Evolutionary conservation across 1,284 basidiomycete species (phyloP).

Genomic region (Cutaneotrichosporon arboriforme): DNA sequence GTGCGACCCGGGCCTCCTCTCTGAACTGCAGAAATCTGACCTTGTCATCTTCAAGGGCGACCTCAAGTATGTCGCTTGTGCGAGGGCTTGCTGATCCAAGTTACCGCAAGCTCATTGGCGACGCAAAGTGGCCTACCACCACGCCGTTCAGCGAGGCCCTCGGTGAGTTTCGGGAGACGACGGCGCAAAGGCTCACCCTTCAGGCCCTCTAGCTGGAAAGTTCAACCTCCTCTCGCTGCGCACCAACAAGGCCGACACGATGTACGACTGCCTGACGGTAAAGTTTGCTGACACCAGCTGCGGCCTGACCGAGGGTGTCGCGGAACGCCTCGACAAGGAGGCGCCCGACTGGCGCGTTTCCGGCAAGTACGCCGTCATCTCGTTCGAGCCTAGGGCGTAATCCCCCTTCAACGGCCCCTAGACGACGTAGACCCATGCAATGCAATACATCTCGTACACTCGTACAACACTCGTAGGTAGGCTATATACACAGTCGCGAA

Average conservation of each 20-base stretch:
- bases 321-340: constrained; percentile 33
- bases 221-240: constrained; percentile 79
- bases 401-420: too few species aligned
- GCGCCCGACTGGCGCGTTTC: constrained; percentile 40
- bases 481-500: too few species aligned
- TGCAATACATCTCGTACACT: too few species aligned
- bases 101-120: constrained; percentile 82
- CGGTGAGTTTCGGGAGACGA: constrained; percentile 52
- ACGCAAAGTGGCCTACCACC: constrained; percentile 78
- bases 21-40: constrained; percentile 59
- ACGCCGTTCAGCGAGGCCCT: constrained; percentile 74
- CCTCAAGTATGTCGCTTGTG: constrained; percentile 60
- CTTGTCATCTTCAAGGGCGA: constrained; percentile 96
- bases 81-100: constrained; percentile 5
- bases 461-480: too few species aligned
- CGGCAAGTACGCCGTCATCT: constrained; percentile 46
- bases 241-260: constrained; percentile 95
- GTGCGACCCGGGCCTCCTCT: constrained; percentile 58
- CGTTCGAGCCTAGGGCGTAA: constrained; percentile 19
- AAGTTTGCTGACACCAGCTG: constrained; percentile 22
- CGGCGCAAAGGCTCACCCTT: constrained; percentile 5
- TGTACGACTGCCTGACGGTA: constrained; percentile 44
- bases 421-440: too few species aligned
- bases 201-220: constrained; percentile 70
- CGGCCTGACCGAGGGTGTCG: constrained; percentile 39